Evolutionary conservation across 306 rosid species (phyloP).

Genomic region (Rosa rugosa): DNA sequence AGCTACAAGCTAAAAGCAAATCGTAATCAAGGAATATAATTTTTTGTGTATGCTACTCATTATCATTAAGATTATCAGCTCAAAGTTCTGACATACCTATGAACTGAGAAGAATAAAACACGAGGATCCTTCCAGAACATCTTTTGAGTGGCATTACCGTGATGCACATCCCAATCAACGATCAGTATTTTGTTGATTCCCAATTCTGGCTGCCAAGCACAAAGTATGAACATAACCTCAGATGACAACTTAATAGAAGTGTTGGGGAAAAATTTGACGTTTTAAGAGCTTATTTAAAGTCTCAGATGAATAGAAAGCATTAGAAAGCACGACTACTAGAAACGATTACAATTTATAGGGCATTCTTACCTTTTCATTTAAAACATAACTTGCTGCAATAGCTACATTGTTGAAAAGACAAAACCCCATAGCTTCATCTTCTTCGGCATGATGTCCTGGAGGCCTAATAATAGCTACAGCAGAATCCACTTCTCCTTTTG

Average conservation of each 20-base stretch:
- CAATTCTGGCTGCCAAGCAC: conserved; percentile 70
- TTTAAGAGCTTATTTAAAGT: background rate
- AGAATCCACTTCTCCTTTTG: conserved; percentile 72
- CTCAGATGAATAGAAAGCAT: background rate
- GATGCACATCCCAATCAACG: conserved; percentile 99
- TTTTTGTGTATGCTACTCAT: conserved; percentile 3
- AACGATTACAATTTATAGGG: conserved; percentile 8
- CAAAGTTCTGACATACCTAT: conserved; percentile 52
- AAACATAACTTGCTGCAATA: conserved; percentile 61
- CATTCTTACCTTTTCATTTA: conserved; percentile 66
- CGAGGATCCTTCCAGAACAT: conserved; percentile 83
- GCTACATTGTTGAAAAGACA: conserved; percentile 94
- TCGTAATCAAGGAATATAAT: background rate
- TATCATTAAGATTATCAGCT: background rate
- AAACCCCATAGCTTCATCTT: conserved; percentile 83
- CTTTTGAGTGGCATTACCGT: conserved; percentile 96
- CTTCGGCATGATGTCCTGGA: conserved; percentile 98
- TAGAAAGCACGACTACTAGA: background rate
- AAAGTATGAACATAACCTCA: conserved; percentile 17
- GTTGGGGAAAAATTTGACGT: background rate
- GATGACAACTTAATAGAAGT: conserved; percentile 20
- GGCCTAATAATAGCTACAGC: conserved; percentile 91
- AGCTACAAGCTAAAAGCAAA: conserved; percentile 11
- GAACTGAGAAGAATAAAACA: conserved; percentile 93
- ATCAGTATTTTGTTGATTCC: conserved; percentile 71